These are phyloP conservation scores for Dentipellis sp. DNA, from an alignment of 768 basidiomycete genomes.

Conservation along the genomic window DNA sequence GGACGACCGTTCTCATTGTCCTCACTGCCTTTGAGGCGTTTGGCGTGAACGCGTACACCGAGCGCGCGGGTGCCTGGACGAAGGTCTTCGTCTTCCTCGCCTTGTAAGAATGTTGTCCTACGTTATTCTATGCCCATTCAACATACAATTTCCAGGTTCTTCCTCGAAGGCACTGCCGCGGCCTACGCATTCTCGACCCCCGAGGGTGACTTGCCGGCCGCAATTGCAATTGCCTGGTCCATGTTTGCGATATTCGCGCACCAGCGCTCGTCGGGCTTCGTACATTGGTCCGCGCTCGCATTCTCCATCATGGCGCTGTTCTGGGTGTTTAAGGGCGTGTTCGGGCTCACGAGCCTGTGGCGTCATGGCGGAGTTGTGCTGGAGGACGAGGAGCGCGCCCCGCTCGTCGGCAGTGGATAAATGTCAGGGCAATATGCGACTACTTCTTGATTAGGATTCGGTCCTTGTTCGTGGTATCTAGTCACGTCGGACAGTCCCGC, in stretches of 20 bases:
- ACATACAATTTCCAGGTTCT: slow-evolving; percentile 43
- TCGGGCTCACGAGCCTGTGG: slow-evolving; percentile 34
- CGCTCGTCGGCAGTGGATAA: slow-evolving; percentile 44
- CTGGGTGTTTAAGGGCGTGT: slow-evolving; percentile 74
- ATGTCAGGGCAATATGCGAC: background rate
- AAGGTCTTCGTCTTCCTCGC: slow-evolving; percentile 93
- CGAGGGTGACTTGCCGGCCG: slow-evolving; percentile 89
- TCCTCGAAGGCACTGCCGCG: slow-evolving; percentile 87
- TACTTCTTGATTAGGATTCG: no score
- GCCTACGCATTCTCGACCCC: slow-evolving; percentile 88
- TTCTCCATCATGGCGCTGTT: slow-evolving; percentile 80
- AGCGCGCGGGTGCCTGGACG: slow-evolving; percentile 78
- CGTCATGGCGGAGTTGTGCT: slow-evolving; percentile 48
- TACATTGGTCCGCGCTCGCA: slow-evolving; percentile 84
- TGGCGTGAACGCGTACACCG: slow-evolving; percentile 60
- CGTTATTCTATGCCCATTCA: background rate
- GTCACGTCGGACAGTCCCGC: no score
- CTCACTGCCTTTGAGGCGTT: slow-evolving; percentile 84
- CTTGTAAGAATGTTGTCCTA: slow-evolving; percentile 39
- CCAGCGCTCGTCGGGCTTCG: slow-evolving; percentile 54
- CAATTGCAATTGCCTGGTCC: slow-evolving; percentile 88
- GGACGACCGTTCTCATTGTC: slow-evolving; percentile 79
- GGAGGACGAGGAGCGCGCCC: slow-evolving; percentile 82
- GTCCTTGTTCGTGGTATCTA: no score
- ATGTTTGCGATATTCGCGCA: slow-evolving; percentile 87